Evolutionary conservation across 1,139 yeast genomes (phyloP), one percentile per base, ranked within the genome.

Genomic region (Magnusiomyces sp.): DNA sequence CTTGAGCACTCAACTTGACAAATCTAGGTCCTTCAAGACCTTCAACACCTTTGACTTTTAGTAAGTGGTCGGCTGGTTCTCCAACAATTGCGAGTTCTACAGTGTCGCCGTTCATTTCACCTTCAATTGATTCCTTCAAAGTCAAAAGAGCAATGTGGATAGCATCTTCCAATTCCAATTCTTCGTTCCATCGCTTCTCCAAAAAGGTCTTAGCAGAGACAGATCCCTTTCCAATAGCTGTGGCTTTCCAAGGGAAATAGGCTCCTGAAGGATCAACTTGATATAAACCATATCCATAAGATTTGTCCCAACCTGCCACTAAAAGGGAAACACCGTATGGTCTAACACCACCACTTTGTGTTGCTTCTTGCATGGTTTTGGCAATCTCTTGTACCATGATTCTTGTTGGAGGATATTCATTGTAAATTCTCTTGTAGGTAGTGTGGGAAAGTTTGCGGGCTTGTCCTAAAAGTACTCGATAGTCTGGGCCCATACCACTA

Each of bases 241-340:
- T 92, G 31, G 98, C 98, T 70, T 92, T 92, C 99, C 99, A 94
- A n/a, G 98, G 97, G 77, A 88, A 94, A 68, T 85, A 94, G 50
- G 96, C 83, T 13, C 99, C 99, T 5, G 95, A 85, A 5, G 99
- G 99, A 71, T 94, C 98, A 46, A 94, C 95, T 69, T 94, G 98
- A 68, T 92, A 94, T 56, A 94, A 75, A 63, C 87, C 88, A 68
- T 79, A 89, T 54, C 79, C 89, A 70, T 69, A 83, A 64, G 76
- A 83, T 43, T 85, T 89, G 65, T 94, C 98, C 66, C 87, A 79
- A 29, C 98, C 98, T 7, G 97, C 98, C 37, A 92, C 90, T 52
- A 94, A 73, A 55, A 94, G 74, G 7, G 97, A 88, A 16, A 94
- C 97, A 51, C 99, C 99, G 66, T 83, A 92, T 19, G 99, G 99